Evolutionary conservation across 2,329 filamentous ascomycete species (phyloP).

Genomic region (Aspergillus terreus): DNA sequence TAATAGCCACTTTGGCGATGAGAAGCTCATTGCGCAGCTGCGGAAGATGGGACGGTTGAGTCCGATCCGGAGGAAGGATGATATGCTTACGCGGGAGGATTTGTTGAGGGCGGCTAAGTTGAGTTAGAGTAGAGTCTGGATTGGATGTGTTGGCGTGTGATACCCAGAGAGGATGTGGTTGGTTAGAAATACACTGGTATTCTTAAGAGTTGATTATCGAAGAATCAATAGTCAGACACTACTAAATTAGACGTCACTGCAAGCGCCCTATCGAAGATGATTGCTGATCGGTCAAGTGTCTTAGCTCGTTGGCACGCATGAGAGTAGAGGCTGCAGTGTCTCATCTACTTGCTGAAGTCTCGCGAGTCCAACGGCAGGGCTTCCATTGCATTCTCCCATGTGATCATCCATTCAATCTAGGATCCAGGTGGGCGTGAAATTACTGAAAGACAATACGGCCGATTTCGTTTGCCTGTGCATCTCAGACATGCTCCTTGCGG

Average conservation of each 20-base stretch:
- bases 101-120: constrained; percentile 43
- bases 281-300: too few relatives aligned
- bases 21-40: constrained; percentile 60
- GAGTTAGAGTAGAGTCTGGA: constrained; percentile 1
- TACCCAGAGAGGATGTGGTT: background rate
- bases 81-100: constrained; percentile 51
- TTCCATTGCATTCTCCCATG: too few relatives aligned
- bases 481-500: too few relatives aligned
- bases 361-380: too few relatives aligned
- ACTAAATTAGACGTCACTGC: background rate
- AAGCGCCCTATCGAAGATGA: background rate
- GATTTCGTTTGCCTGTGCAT: too few relatives aligned
- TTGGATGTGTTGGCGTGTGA: background rate
- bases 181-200: background rate
- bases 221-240: too few relatives aligned
- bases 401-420: too few relatives aligned
- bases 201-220: background rate
- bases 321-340: too few relatives aligned
- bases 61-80: constrained; percentile 48
- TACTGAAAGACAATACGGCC: too few relatives aligned
- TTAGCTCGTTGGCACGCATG: too few relatives aligned
- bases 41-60: constrained; percentile 55
- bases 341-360: too few relatives aligned
- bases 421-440: too few relatives aligned
- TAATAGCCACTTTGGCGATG: constrained; percentile 62